Evolutionary conservation across 2,329 filamentous ascomycete genomes (phyloP), one percentile per base, ranked within the genome.

Genomic region (Chaetomiaceae sp.): DNA sequence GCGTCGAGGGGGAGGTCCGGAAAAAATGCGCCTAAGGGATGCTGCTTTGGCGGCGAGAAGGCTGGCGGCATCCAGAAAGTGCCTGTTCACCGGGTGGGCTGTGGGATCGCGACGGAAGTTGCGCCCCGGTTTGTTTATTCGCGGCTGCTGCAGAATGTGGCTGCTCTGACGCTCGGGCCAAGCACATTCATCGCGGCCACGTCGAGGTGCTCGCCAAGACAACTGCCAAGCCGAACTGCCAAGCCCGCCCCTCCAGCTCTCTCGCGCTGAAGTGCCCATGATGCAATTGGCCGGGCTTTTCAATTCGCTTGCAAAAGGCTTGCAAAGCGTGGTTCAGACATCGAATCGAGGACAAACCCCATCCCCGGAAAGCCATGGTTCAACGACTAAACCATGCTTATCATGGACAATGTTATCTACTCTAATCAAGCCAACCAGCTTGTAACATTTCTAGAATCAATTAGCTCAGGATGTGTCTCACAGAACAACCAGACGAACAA

Each of bases 41-140:
- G 55, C 40, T 56, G 41, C 34, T 50, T 53, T 25, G 46, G 35
- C 44, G 42, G 27, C 35, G 35, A 30, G 25, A 49, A 30, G 19
- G 38, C 33, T 50, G 20, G 39, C 23, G 30, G 39, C 23, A 14
- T 27, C 20, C 19, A n/a, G 44, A 50, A 47, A 21, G 39, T 39
- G 41, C 23, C n/a, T 12, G n/a, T n/a, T n/a, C n/a, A n/a, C 16
- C 33, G 48, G 46, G 53, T 46, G 48, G 48, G 48, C 44, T 55
- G 42, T 5, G 44, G 52, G 30, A 49, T 50, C 53, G 54, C 58
- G 56, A 54, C 41, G 51, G 57, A 56, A 58, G 58, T 46, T 52
- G 49, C 56, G 55, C 53, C 54, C 50, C 44, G 50, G 55, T 58
- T 60, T 60, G 58, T 60, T 60, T 60, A 60, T 53, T 52, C 54